Conservation (phyloP, 257 asterid genomes). For the Verbascum thapsus region DNA sequence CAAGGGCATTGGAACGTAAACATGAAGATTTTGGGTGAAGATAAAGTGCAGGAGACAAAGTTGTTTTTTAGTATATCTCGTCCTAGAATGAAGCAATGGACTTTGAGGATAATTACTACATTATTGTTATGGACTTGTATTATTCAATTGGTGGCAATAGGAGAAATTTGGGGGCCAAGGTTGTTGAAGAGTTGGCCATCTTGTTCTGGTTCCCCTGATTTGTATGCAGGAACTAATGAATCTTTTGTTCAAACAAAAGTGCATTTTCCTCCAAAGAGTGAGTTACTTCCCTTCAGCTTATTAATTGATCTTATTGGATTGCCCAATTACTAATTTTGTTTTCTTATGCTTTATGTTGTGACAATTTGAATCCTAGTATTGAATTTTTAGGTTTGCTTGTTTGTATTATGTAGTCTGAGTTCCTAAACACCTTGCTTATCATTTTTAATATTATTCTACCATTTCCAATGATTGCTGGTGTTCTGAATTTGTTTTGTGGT, state of each 20-base stretch:
- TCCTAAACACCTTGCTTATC: background rate
- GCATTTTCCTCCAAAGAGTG: slow-evolving; percentile 51
- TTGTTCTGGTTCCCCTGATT: slow-evolving; percentile 34
- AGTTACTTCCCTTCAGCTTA: slow-evolving; percentile 19
- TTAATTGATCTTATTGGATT: slow-evolving; percentile 13
- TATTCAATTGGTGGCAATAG: slow-evolving; percentile 52
- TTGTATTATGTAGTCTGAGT: slow-evolving; percentile 20
- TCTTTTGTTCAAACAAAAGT: slow-evolving; percentile 26
- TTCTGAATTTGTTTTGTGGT: too few species aligned
- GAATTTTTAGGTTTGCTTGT: slow-evolving; percentile 16
- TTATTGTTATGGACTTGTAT: slow-evolving; percentile 58
- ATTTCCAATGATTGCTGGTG: too few species aligned
- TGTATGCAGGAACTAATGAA: slow-evolving; percentile 18
- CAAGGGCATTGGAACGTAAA: slow-evolving; percentile 28
- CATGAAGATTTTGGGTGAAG: slow-evolving; percentile 33
- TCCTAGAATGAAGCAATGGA: slow-evolving; percentile 55
- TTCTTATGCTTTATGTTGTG: slow-evolving; percentile 7
- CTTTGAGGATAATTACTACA: slow-evolving; percentile 48
- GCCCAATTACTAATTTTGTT: slow-evolving; percentile 7
- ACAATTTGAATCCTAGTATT: slow-evolving; percentile 8
- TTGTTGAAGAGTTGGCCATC: slow-evolving; percentile 59
- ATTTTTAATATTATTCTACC: background rate
- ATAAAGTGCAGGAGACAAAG: slow-evolving; percentile 28
- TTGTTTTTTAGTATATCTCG: slow-evolving; percentile 37
- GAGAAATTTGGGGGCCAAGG: slow-evolving; percentile 63